A percentile compares a stretch with the other conserved stretches of the same genome.
Conservation (phyloP, 1,284 basidiomycete genomes). For the Pseudozyma pruni region DNA sequence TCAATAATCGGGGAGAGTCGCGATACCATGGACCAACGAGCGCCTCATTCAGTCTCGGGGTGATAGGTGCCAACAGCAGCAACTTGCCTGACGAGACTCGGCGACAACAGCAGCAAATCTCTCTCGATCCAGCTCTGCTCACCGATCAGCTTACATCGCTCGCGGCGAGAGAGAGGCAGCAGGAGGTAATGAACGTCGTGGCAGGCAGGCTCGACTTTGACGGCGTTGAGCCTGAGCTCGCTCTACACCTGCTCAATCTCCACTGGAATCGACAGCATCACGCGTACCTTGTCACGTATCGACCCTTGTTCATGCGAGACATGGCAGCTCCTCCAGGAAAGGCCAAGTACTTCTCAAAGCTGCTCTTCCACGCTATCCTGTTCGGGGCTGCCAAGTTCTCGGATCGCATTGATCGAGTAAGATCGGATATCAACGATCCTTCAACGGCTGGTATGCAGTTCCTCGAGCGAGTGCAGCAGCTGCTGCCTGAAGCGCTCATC, state of each 20-base stretch:
- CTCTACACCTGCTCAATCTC: conserved; percentile 60
- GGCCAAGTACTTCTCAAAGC: conserved; percentile 55
- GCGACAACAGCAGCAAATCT: background rate
- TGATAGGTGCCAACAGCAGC: background rate
- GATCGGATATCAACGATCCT: conserved; percentile 47
- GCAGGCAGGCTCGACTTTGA: conserved; percentile 64
- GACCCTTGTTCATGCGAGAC: conserved; percentile 62
- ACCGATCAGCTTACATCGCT: conserved; percentile 48
- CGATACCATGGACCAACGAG: conserved; percentile 28
- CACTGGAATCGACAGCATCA: conserved; percentile 67
- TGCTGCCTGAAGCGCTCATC: conserved; percentile 60
- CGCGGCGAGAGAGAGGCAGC: conserved; percentile 51
- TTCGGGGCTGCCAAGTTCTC: conserved; percentile 65
- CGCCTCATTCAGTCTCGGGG: conserved; percentile 10
- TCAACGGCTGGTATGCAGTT: conserved; percentile 59
- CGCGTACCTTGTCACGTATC: conserved; percentile 63
- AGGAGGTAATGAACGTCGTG: conserved; percentile 60
- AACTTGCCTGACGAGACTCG: background rate
- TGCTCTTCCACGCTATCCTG: conserved; percentile 64
- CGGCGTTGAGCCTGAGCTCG: conserved; percentile 60
- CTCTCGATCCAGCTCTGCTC: conserved; percentile 12
- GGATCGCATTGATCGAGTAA: conserved; percentile 53
- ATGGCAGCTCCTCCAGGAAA: conserved; percentile 55
- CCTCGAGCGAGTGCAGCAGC: conserved; percentile 53
- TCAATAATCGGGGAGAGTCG: conserved; percentile 23